These are phyloP conservation scores for Clausena lansium DNA, from an alignment of 345 rosid genomes.

Conservation along the genomic window DNA sequence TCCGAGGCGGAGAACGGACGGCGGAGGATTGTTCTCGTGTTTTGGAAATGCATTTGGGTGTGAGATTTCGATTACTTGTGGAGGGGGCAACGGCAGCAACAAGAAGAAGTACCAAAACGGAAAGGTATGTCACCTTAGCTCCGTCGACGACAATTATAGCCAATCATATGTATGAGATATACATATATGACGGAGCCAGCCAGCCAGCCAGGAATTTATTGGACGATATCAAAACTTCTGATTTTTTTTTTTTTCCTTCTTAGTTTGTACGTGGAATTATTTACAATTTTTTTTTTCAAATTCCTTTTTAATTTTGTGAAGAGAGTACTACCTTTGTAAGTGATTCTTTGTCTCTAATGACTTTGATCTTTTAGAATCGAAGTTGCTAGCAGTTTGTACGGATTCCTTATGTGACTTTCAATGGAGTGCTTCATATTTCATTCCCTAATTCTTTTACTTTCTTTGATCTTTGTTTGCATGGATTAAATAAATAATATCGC, in stretches of 20 bases:
- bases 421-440: not conserved
- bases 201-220: not conserved
- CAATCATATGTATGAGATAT: conserved; percentile 13
- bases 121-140: conserved; percentile 43
- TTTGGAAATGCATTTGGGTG: conserved; percentile 74
- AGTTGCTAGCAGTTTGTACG: not conserved
- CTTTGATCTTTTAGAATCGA: not conserved
- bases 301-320: not conserved
- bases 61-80: conserved; percentile 85
- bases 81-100: conserved; percentile 40
- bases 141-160: conserved; percentile 42
- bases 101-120: conserved; percentile 35
- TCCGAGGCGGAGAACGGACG: conserved; percentile 19
- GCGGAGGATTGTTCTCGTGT: conserved; percentile 64
- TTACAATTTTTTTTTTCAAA: not conserved
- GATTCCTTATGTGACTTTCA: not conserved
- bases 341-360: too few relatives aligned
- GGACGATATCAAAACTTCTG: too few relatives aligned
- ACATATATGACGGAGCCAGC: too few relatives aligned
- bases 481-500: too few relatives aligned
- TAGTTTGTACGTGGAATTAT: not conserved
- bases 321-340: too few relatives aligned
- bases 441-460: too few relatives aligned
- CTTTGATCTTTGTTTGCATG: too few relatives aligned
- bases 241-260: too few relatives aligned